Evolutionary conservation across 164 flowering plant species (phyloP), one percentile per base, ranked within the genome.

Genomic region (Malania oleifera): DNA sequence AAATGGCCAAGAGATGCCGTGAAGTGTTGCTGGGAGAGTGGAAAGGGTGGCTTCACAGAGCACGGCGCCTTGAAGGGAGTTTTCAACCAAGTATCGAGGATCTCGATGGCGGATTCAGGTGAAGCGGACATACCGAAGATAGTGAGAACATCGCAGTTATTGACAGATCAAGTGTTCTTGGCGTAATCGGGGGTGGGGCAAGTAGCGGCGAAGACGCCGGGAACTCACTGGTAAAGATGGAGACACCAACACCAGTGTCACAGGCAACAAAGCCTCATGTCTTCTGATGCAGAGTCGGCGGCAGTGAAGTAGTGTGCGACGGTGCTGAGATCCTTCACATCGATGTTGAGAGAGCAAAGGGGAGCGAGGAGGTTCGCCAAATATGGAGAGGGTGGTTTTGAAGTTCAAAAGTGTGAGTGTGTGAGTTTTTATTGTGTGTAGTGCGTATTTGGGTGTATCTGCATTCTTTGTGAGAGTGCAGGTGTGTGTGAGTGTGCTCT

Each of bases 51-150:
- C n/a, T n/a, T n/a, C 25, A 91, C 98, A 8, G 96, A 95, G 58
- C 98, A 92, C 2, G 95, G 91, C 18, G 96, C 60, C 20, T 84
- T 87, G 80, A 89, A 92, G 0, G 88, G 84, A n/a, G 98, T 89
- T 7, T 75, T 40, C 29, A 92, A 86, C 83, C 86, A 89, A 5
- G 84, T 60, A 17, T 78, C 63, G 56, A 92, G 76, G 63, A 89
- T 83, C 47, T 80, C 76, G 31, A 75, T 25, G 31, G 89, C 98
- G 34, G 70, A 15, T 22, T 84, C 89, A 0, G 84, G 78, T 0
- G 80, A 3, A 0, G 96, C 85, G 24, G 72, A 66, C 70, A 61
- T 73, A 51, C 98, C 95, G 61, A 95, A 86, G 68, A 91, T 81
- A 49, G 91, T 84, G 57, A 92, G 91, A 41, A 92, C 91, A 74